phyloP scores from a whole-genome alignment of 768 basidiomycete genomes.

The Hortiboletus campestris region DNA sequence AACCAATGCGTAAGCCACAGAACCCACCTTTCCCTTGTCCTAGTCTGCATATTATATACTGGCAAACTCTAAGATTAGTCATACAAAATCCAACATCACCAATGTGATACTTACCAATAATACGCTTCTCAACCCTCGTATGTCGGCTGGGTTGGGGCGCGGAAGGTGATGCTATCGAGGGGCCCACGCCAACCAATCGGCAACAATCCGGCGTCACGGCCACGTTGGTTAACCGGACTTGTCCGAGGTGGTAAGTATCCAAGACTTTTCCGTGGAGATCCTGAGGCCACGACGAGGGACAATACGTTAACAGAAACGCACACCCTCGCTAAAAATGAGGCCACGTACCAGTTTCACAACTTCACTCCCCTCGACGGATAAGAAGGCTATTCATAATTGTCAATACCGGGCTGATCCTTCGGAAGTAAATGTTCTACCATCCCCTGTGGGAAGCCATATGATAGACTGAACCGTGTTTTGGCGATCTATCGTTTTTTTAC shows the following conservation, averaged over 20 bases:
- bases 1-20: not conserved
- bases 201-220: slow-evolving; percentile 46
- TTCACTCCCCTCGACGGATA: slow-evolving; percentile 49
- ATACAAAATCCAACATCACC: not conserved
- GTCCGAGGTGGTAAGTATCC: slow-evolving; percentile 42
- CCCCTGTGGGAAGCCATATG: slow-evolving; percentile 49
- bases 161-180: slow-evolving; percentile 39
- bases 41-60: slow-evolving; percentile 50
- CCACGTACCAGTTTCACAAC: slow-evolving; percentile 45
- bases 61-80: slow-evolving; percentile 1
- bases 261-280: slow-evolving; percentile 46
- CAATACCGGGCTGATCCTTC: slow-evolving; percentile 9
- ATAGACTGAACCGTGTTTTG: slow-evolving; percentile 47
- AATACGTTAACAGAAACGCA: slow-evolving; percentile 16
- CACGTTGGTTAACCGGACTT: slow-evolving; percentile 48
- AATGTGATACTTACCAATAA: slow-evolving; percentile 41
- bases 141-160: slow-evolving; percentile 47
- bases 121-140: slow-evolving; percentile 52
- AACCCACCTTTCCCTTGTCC: slow-evolving; percentile 44
- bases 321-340: slow-evolving; percentile 2
- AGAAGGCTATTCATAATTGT: slow-evolving; percentile 38
- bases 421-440: slow-evolving; percentile 33
- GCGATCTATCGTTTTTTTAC: slow-evolving; percentile 49
- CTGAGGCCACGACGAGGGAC: slow-evolving; percentile 24
- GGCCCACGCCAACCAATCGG: slow-evolving; percentile 50